Conservation (phyloP, 768 basidiomycete genomes). For the Termitomyces titanicus region DNA sequence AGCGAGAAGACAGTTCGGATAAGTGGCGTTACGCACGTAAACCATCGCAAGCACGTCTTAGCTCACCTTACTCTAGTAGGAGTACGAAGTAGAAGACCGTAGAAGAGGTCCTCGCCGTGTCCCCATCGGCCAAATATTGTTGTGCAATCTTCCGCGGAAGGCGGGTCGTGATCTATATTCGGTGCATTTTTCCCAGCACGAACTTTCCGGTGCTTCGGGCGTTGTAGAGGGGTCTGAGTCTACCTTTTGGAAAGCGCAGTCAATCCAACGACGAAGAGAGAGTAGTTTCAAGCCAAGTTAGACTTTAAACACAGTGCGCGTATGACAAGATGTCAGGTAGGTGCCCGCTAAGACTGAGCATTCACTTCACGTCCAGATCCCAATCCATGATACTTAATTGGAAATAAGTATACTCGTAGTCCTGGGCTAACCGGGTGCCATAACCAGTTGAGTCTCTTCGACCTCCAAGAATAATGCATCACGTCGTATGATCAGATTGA, state of each 20-base stretch:
- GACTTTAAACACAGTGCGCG: not conserved
- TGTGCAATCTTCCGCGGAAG: constrained; percentile 46
- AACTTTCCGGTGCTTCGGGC: constrained; percentile 38
- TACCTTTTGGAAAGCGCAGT: constrained; percentile 1
- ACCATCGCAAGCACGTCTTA: constrained; percentile 26
- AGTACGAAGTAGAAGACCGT: constrained; percentile 23
- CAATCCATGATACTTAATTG: not conserved
- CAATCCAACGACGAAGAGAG: constrained; percentile 5
- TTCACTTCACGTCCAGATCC: not conserved
- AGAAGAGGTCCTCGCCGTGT: constrained; percentile 29
- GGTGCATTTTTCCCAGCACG: constrained; percentile 30
- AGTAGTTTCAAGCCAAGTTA: not conserved
- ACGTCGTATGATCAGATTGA: constrained; percentile 24
- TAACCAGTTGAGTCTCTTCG: constrained; percentile 29
- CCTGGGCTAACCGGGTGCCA: constrained; percentile 28
- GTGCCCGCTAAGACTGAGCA: not conserved
- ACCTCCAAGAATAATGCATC: constrained; percentile 19
- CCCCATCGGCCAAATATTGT: constrained; percentile 29
- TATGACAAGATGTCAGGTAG: not conserved
- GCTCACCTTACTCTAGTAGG: constrained; percentile 24
- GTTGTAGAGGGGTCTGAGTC: constrained; percentile 31
- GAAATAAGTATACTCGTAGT: constrained; percentile 5
- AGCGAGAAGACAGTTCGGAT: constrained; percentile 30
- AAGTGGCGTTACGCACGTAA: constrained; percentile 44
- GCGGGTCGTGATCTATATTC: constrained; percentile 37